Conservation (phyloP, 441 rosid genomes). For the Gossypium aridum region DNA sequence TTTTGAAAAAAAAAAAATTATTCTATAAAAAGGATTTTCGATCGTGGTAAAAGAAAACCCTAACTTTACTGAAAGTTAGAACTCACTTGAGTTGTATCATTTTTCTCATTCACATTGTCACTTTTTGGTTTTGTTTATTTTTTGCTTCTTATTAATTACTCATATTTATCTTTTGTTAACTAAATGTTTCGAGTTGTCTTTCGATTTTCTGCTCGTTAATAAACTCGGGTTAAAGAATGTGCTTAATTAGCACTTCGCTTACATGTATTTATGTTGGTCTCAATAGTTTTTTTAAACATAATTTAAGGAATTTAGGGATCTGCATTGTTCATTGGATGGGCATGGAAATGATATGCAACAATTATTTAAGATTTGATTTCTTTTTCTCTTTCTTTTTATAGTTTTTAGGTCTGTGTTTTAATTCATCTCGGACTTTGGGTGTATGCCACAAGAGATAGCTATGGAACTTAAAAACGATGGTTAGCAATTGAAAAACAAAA, state of each 20-base stretch:
- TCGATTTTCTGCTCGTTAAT: not conserved
- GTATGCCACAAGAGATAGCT: not conserved
- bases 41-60: not conserved
- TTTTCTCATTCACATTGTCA: not conserved
- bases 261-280: not conserved
- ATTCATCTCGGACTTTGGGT: not conserved
- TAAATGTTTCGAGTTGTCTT: not conserved
- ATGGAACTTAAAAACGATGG: too few relatives aligned
- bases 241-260: not conserved
- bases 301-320: not conserved
- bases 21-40: not conserved
- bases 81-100: not conserved
- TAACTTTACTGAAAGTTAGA: not conserved
- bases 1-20: not conserved
- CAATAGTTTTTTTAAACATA: not conserved
- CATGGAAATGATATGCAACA: not conserved
- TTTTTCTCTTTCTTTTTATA: not conserved
- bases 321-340: not conserved
- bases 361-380: not conserved
- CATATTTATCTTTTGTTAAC: not conserved
- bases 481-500: too few relatives aligned
- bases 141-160: not conserved
- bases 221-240: not conserved
- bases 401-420: not conserved
- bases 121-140: not conserved